phyloP scores from a whole-genome alignment of 352 stramenopile species.

The Thalassiosira livingstoniorum region DNA sequence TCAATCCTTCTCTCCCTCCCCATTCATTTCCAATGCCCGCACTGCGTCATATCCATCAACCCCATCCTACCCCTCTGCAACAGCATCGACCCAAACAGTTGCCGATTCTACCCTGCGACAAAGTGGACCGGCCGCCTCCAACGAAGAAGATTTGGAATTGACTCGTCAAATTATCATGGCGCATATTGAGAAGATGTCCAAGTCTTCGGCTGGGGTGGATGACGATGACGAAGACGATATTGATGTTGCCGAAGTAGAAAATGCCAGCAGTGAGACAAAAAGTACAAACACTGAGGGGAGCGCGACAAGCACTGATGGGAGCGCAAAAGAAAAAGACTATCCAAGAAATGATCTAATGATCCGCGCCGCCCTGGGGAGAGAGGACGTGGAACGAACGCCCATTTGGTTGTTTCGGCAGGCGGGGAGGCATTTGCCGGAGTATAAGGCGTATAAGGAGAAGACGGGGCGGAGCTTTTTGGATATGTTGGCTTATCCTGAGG shows the following conservation, averaged over 20 bases:
- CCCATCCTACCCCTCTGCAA: no score
- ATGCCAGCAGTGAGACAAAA: no score
- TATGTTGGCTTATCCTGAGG: conserved; percentile 79
- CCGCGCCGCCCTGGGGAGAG: conserved; percentile 68
- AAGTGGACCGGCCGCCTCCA: conserved; percentile 17
- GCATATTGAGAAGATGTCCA: conserved; percentile 37
- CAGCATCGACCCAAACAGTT: no score
- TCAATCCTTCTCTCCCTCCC: no score
- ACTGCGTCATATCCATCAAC: no score
- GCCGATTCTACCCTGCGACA: no score
- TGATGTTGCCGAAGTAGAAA: conserved; percentile 4
- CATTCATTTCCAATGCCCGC: no score
- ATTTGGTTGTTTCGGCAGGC: conserved; percentile 98
- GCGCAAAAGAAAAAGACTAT: conserved; percentile 26
- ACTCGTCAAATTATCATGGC: conserved; percentile 71
- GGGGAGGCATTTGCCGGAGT: conserved; percentile 90
- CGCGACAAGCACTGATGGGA: not conserved
- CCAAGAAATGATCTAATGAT: conserved; percentile 83
- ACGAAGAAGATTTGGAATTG: conserved; percentile 68
- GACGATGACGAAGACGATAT: not conserved
- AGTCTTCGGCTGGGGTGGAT: not conserved
- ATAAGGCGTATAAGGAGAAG: conserved; percentile 86
- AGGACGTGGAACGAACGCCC: conserved; percentile 80
- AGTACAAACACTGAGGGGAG: not conserved
- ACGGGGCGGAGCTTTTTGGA: conserved; percentile 87